Base-by-base conservation (phyloP, 257 asterid genomes). In the Perilla frutescens region DNA sequence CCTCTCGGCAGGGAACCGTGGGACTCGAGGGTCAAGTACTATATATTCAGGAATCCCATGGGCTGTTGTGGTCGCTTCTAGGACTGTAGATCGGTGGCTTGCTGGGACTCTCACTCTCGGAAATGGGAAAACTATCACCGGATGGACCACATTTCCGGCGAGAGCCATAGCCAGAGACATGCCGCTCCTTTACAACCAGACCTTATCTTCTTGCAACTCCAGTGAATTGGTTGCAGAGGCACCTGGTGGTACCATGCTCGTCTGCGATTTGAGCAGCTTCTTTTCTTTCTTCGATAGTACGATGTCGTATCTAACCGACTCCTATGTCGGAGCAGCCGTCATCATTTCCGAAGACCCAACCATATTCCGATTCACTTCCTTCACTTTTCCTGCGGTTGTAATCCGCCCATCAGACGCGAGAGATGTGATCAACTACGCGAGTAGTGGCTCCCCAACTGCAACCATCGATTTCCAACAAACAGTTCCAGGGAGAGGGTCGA, bases 41-140 rank as follows among this genome's bases (percentile, higher is more conserved):
- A 20, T 76, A 13, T 4, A 13, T 7, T 68, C 77, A 0, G 82
- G 82, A 7, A 41, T 81, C 72, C 84, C 86, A 0, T 84, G 86
- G 88, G 80, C 78, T 2, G 62, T 79, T 43, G 73, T 72, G 1
- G 88, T 84, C 2, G 86, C 82, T 8, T 74, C 88, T 0, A 77
- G 81, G 4, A 73, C 75, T 0, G 48, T 77, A 1, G 86, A 84
- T 11, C 70, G 88, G 11, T 78, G 79, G 77, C 67, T 84, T 2
- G 75, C 85, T 0, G 85, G 85, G 36, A 80, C 66, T 1, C 13
- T 84, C 5, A 81, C 82, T 5, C 66, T 84, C 1, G 88, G 85
- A 1, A 84, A 81, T 0, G 85, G 84, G 3, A 76, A 58, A 41
- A 72, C 70, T 7, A 70, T 81, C 56, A 76, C 41, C 0, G 88